phyloP scores from a whole-genome alignment of 495 filamentous ascomycete species.

The Aspergillus homomorphus region DNA sequence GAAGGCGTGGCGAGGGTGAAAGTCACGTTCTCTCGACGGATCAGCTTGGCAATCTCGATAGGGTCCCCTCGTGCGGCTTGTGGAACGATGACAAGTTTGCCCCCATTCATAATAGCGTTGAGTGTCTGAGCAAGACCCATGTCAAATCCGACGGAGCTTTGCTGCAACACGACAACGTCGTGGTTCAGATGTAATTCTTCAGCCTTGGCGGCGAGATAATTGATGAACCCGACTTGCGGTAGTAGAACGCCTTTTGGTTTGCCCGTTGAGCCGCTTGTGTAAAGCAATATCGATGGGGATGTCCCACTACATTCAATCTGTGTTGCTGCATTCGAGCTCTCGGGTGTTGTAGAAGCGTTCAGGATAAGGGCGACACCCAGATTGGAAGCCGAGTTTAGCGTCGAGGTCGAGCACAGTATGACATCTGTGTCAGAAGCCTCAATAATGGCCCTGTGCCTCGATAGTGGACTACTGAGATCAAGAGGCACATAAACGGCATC shows the following conservation, averaged over 20 bases:
- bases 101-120: neutral
- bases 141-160: neutral
- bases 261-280: slow-evolving; percentile 37
- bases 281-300: slow-evolving; percentile 29
- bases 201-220: slow-evolving; percentile 23
- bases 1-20: slow-evolving; percentile 23
- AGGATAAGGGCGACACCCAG: neutral
- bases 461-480: slow-evolving; percentile 25
- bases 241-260: slow-evolving; percentile 38
- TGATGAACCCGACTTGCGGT: slow-evolving; percentile 24
- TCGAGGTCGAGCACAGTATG: neutral
- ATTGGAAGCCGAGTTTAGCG: neutral
- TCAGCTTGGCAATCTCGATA: neutral
- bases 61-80: neutral
- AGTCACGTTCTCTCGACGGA: slow-evolving; percentile 20
- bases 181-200: slow-evolving; percentile 25
- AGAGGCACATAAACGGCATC: slow-evolving; percentile 54
- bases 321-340: neutral
- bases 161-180: slow-evolving; percentile 12
- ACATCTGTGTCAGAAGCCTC: neutral
- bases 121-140: neutral
- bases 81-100: slow-evolving; percentile 7
- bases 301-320: neutral
- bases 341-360: neutral
- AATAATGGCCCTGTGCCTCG: neutral